These are phyloP conservation scores for Pyracantha coccinea DNA, from an alignment of 331 rosid species.

Conservation along the genomic window DNA sequence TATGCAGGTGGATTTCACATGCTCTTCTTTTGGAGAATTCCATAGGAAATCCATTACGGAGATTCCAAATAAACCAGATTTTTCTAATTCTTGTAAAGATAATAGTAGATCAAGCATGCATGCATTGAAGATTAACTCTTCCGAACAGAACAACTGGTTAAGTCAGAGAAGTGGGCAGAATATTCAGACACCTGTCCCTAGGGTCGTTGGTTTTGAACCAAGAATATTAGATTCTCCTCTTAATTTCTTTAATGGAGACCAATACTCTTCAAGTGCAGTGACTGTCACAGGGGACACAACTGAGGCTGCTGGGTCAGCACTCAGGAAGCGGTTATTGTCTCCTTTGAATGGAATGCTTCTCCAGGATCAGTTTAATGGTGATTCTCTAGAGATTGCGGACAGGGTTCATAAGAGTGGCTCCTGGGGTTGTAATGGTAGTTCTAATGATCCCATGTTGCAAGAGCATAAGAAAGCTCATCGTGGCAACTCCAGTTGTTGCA, in stretches of 20 bases:
- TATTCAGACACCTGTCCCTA: constrained; percentile 35
- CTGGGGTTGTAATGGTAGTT: constrained; percentile 10
- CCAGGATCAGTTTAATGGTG: constrained; percentile 32
- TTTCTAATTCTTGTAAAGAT: constrained; percentile 21
- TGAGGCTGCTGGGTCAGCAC: constrained; percentile 25
- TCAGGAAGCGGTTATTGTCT: constrained; percentile 47
- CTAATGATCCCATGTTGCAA: constrained; percentile 18
- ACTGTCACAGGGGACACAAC: constrained; percentile 17
- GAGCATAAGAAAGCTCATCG: constrained; percentile 43
- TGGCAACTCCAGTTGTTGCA: constrained; percentile 17
- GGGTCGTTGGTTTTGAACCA: constrained; percentile 55
- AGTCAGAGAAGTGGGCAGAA: constrained; percentile 26
- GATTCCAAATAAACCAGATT: constrained; percentile 33
- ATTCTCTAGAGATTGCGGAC: constrained; percentile 20
- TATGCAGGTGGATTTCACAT: constrained; percentile 30
- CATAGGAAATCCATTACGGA: constrained; percentile 28
- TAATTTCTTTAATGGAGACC: constrained; percentile 26
- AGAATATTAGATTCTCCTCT: constrained; percentile 23
- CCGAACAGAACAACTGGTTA: constrained; percentile 25
- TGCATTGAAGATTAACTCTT: constrained; percentile 30
- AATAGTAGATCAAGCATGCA: constrained; percentile 24
- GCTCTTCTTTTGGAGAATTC: constrained; percentile 24
- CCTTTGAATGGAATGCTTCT: constrained; percentile 51
- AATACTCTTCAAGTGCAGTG: constrained; percentile 20
- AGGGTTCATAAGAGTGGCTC: constrained; percentile 26